Percentiles rank a stretch among this genome's conserved stretches.
Conservation (phyloP, 495 filamentous ascomycete genomes). For the Daldinia caldariorum region DNA sequence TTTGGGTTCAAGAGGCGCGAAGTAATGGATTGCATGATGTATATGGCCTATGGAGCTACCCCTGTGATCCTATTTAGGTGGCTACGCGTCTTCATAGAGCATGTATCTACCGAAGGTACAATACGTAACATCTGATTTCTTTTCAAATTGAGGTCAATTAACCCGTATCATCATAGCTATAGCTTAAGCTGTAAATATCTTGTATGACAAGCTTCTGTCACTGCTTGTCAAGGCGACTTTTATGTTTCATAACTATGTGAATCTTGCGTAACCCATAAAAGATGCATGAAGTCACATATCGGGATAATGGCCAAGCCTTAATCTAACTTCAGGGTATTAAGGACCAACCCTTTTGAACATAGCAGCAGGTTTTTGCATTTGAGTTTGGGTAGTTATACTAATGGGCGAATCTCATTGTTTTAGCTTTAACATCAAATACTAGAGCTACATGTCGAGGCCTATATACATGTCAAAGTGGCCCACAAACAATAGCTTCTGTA, state of each 20-base stretch:
- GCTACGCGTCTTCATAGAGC: not conserved
- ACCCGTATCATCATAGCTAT: not conserved
- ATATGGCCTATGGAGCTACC: not conserved
- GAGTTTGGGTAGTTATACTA: not conserved
- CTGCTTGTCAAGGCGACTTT: not conserved
- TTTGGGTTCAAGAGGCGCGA: not conserved
- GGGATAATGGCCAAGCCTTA: conserved; percentile 5
- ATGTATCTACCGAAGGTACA: not conserved
- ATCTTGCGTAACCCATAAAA: not conserved
- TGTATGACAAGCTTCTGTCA: not conserved
- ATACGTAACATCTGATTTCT: not conserved
- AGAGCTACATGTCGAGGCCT: too few species aligned
- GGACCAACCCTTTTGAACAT: conserved; percentile 14
- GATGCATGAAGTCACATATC: not conserved
- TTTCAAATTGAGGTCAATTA: too few species aligned
- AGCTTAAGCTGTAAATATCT: not conserved
- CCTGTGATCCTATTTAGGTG: not conserved
- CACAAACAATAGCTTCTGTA: conserved; percentile 2
- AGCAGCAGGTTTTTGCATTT: conserved; percentile 6
- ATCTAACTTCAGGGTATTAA: conserved; percentile 17
- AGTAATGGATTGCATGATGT: not conserved
- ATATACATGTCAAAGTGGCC: conserved; percentile 17
- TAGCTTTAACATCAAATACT: conserved; percentile 8
- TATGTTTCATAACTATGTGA: not conserved
- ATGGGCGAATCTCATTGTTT: conserved; percentile 14